phyloP scores from a whole-genome alignment of 1,284 basidiomycete genomes.

The Heterobasidion annosum region DNA sequence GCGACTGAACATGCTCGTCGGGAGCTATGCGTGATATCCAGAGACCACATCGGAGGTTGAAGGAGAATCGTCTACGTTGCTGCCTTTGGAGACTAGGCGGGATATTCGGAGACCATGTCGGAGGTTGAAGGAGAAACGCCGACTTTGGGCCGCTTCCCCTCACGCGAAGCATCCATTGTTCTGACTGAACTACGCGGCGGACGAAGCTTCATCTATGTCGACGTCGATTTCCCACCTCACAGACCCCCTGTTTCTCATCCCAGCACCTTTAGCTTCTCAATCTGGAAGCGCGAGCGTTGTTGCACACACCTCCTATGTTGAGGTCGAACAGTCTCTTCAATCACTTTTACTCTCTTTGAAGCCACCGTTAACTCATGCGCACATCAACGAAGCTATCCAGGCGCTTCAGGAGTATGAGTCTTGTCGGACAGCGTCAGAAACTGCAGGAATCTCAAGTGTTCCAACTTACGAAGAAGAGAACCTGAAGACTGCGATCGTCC shows the following conservation, averaged over 20 bases:
- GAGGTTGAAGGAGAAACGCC: no score
- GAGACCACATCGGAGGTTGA: no score
- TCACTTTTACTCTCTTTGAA: slow-evolving; percentile 19
- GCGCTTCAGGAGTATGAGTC: slow-evolving; percentile 16
- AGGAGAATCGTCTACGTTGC: no score
- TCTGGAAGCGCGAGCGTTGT: slow-evolving; percentile 5
- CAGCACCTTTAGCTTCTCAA: slow-evolving; percentile 14
- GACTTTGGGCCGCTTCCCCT: no score
- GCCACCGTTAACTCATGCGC: slow-evolving; percentile 12
- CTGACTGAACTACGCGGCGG: neutral
- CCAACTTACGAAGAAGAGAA: slow-evolving; percentile 18
- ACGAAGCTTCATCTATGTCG: neutral
- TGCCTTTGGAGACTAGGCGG: no score
- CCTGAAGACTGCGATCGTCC: slow-evolving; percentile 23
- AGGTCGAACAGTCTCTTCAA: slow-evolving; percentile 17
- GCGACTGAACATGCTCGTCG: no score
- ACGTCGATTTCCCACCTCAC: slow-evolving; percentile 21
- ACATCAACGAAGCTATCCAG: slow-evolving; percentile 13
- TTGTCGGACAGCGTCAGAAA: slow-evolving; percentile 1
- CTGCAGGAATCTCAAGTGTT: slow-evolving; percentile 2
- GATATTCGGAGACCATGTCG: no score
- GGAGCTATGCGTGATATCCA: no score
- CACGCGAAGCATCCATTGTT: no score
- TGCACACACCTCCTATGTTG: slow-evolving; percentile 2
- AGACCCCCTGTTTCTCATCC: slow-evolving; percentile 14